These are phyloP conservation scores for Colletotrichum ledebouriae DNA, from an alignment of 2,329 filamentous ascomycete genomes.

Conservation along the genomic window DNA sequence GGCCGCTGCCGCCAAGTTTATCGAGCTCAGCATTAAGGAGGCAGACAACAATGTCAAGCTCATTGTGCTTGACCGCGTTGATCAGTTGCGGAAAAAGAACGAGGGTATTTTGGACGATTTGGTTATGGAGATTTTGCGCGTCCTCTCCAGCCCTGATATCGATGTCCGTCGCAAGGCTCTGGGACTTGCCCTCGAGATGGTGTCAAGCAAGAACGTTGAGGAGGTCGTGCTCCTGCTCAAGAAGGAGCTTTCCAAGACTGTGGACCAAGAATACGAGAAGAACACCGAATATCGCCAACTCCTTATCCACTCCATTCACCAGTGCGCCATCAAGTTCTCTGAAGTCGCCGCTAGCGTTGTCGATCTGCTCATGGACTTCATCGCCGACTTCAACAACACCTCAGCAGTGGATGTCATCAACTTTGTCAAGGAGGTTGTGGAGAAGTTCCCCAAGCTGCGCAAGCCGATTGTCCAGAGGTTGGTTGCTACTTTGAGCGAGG, in stretches of 20 bases:
- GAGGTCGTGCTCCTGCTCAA: conserved; percentile 96
- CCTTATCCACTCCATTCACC: conserved; percentile 96
- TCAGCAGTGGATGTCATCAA: conserved; percentile 98
- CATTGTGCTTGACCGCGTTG: conserved; percentile 94
- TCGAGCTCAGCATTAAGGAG: conserved; percentile 97
- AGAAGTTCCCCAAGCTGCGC: conserved; percentile 94
- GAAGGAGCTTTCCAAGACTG: conserved; percentile 97
- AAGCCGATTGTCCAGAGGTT: conserved; percentile 89
- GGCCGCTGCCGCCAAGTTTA: conserved; percentile 94
- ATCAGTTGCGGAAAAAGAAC: conserved; percentile 87
- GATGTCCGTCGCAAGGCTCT: conserved; percentile 95
- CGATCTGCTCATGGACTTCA: conserved; percentile 98
- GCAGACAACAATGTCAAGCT: conserved; percentile 99
- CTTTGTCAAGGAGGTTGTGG: conserved; percentile 98
- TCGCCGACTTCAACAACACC: conserved; percentile 96
- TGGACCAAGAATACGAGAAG: conserved; percentile 99
- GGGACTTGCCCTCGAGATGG: conserved; percentile 93
- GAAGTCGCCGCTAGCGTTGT: conserved; percentile 98
- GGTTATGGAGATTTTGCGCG: conserved; percentile 96
- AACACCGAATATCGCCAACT: conserved; percentile 95
- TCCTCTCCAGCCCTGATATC: conserved; percentile 94
- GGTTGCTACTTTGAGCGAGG: conserved; percentile 91
- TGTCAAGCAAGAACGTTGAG: conserved; percentile 98
- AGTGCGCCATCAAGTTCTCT: conserved; percentile 98
- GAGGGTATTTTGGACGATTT: conserved; percentile 93